Percentiles rank a stretch among this genome's conserved stretches.
phyloP scores from a whole-genome alignment of 2,329 filamentous ascomycete genomes.

The Chaetomium strumarium region DNA sequence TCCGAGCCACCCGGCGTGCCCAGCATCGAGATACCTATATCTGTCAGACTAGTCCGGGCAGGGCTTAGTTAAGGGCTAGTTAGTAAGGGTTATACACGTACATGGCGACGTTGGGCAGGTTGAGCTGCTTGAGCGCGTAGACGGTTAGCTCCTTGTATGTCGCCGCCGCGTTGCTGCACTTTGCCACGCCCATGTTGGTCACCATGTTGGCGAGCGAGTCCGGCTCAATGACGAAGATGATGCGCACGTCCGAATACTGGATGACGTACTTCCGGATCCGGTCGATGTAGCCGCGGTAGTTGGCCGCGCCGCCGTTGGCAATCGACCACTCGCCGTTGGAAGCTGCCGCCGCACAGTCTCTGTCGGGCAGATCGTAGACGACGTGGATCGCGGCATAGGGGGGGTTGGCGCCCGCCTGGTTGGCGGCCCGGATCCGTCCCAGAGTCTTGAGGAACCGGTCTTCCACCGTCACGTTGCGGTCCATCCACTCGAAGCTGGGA shows the following conservation, averaged over 20 bases:
- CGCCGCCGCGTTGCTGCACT: constrained; percentile 42
- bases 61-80: too few relatives aligned
- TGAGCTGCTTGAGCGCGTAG: constrained; percentile 46
- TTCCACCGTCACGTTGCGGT: constrained; percentile 44
- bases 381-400: constrained; percentile 46
- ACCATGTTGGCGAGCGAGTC: constrained; percentile 55
- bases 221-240: constrained; percentile 46
- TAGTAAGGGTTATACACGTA: too few relatives aligned
- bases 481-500: constrained; percentile 49
- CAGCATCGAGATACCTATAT: too few relatives aligned
- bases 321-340: constrained; percentile 52
- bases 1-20: constrained; percentile 54
- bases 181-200: constrained; percentile 47
- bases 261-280: constrained; percentile 38
- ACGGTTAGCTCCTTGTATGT: constrained; percentile 45
- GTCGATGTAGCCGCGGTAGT: constrained; percentile 53
- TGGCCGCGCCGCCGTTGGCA: constrained; percentile 43
- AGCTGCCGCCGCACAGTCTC: constrained; percentile 51
- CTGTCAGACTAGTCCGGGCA: too few relatives aligned
- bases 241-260: constrained; percentile 38
- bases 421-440: constrained; percentile 30
- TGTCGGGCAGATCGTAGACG: constrained; percentile 53
- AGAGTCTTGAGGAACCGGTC: constrained; percentile 40
- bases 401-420: constrained; percentile 33
- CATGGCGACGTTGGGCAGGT: constrained; percentile 52